These are phyloP conservation scores for Sambucus nigra DNA, from an alignment of 129 eudicot species.

Conservation along the genomic window DNA sequence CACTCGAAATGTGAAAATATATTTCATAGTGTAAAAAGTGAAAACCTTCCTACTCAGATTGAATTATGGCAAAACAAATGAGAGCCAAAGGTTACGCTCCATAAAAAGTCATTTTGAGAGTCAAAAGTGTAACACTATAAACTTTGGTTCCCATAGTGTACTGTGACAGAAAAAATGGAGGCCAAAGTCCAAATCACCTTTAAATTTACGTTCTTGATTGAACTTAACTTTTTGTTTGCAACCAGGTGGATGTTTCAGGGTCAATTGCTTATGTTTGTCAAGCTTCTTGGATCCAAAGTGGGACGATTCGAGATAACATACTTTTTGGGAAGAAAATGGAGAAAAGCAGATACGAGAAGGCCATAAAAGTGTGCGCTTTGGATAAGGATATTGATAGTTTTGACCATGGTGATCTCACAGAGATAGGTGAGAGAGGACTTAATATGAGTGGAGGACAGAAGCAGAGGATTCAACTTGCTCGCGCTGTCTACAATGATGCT, in stretches of 20 bases:
- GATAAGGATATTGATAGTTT: constrained; percentile 64
- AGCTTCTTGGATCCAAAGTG: constrained; percentile 82
- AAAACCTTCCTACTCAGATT: too few relatives aligned
- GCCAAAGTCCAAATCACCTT: too few relatives aligned
- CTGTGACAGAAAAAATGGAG: too few relatives aligned
- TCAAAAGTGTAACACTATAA: too few relatives aligned
- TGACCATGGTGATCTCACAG: constrained; percentile 67
- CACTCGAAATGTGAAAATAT: too few relatives aligned
- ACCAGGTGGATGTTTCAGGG: constrained; percentile 52
- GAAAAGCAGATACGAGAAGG: constrained; percentile 40
- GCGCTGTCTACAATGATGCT: constrained; percentile 78
- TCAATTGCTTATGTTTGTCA: constrained; percentile 79
- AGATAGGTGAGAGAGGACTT: constrained; percentile 81
- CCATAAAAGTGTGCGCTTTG: constrained; percentile 53
- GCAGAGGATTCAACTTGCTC: constrained; percentile 82
- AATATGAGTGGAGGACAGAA: constrained; percentile 91
- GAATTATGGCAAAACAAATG: too few relatives aligned
- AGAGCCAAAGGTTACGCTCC: too few relatives aligned
- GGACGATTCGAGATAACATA: constrained; percentile 71
- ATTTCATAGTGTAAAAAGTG: too few relatives aligned
- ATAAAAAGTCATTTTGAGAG: too few relatives aligned
- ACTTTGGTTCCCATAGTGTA: too few relatives aligned
- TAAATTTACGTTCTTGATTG: constrained; percentile 4
- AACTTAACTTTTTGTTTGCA: constrained; percentile 7
- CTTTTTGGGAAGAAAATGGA: constrained; percentile 72